Base-by-base conservation (phyloP, 345 rosid genomes). In the Orychophragmus violaceus region DNA sequence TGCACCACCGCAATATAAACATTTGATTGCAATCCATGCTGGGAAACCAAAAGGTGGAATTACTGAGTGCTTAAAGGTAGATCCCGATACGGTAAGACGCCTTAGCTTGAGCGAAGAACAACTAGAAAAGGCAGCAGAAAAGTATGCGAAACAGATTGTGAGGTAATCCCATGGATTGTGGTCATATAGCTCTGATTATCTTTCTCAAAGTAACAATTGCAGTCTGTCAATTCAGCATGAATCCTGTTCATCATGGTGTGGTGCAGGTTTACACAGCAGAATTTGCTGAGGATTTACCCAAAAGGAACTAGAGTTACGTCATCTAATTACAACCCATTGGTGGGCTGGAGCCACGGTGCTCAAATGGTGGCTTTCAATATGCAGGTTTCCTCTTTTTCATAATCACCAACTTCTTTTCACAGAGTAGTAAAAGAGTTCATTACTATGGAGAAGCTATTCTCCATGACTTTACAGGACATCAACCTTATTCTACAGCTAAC, bases 351-450 rank as follows among this genome's bases (percentile, higher is more conserved):
- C 77, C 89, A 87, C 64, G 96, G 96, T 69, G 93, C 89, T 78
- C 96, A 87, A 75, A 89, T 89, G 96, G 90, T 89, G 70, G 96
- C 96, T 53, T 84, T 88, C 48, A 88, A 88, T 69, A 86, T 88
- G 96, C 93, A 89, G 96, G 96, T 89, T 63, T 13, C 46, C 6
- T 52, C 32, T 50, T 62, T 62, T 59, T 17, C 29, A 30, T 59
- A 12, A 36, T 27, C 19, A 32, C 30, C 4, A 32, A 17, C n/a
- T 21, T 71, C 10, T 48, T 42, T 13, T 27, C 7, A 5, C 55
- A 32, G 10, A 16, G 29, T 42, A 29, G 35, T 3, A 17, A 29
- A 44, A 10, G 7, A 3, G 28, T 41, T 29, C 5, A n/a, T n/a
- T n/a, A 18, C 46, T 57, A 48, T 24, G 72, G 58, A 55, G 58